Evolutionary conservation across 2,329 filamentous ascomycete genomes (phyloP), one percentile per base, ranked within the genome.

Genomic region (Helminthosporium solani): DNA sequence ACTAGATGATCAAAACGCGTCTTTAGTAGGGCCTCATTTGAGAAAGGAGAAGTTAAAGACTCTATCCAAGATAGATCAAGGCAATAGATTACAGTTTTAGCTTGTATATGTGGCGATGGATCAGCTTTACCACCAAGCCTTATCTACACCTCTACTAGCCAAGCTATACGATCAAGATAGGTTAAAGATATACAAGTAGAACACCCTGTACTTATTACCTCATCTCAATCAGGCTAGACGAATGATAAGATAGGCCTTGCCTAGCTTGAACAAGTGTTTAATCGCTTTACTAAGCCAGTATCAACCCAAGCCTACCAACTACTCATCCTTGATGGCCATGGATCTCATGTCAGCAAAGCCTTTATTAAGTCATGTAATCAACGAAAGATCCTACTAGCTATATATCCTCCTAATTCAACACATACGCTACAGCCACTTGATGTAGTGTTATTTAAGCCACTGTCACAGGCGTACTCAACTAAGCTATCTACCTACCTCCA

Each of bases 281-380:
- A 40, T 19, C 14, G 25, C 2, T 9, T 19, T 6, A 40, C 14
- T 7, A 40, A 18, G 9, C 7, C n/a, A 16, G 36, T 41, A 16
- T 36, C 44, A 2, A 7, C 25, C 12, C 14, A 25, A 7, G 5
- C 25, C n/a, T 50, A 42, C 18, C 35, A 44, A 16, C 30, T 50
- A 7, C 21, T 47, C 2, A 43, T 47, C 7, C 19, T 50, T 12
- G 28, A 49, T 33, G 39, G 46, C 9, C 47, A 50, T 35, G 47
- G 39, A n/a, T 42, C 40, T 7, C 33, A 34, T 25, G 30, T 35
- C 8, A 25, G 12, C 4, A 33, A 25, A n/a, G 30, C 23, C 4
- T 42, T 34, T 42, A 42, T 71, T 33, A 21, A 61, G 20, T 70
- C 59, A 44, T 73, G 52, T 46, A 54, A 46, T 33, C 40, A 58